These are phyloP conservation scores for Pichia manshurica DNA, from an alignment of 805 yeast genomes.

Conservation along the genomic window DNA sequence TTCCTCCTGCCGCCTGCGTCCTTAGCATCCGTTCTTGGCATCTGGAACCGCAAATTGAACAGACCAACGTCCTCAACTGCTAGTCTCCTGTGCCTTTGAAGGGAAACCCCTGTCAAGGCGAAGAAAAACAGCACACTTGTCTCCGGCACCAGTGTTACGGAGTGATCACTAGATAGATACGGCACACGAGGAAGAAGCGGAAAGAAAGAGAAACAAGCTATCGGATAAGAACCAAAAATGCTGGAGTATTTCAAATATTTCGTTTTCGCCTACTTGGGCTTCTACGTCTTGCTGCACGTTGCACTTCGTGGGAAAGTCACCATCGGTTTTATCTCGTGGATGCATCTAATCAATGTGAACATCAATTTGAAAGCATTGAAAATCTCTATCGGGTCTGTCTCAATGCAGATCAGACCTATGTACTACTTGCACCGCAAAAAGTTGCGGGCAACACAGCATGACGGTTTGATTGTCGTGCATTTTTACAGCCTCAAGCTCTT, in stretches of 20 bases:
- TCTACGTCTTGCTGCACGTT: conserved; percentile 12
- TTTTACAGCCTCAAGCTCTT: conserved; percentile 7
- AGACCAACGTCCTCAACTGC: no score
- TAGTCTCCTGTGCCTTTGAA: no score
- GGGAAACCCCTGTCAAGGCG: no score
- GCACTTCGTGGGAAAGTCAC: conserved; percentile 18
- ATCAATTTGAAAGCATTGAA: conserved; percentile 8
- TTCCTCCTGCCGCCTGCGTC: no score
- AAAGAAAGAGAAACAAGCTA: no score
- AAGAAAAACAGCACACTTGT: no score
- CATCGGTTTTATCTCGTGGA: conserved; percentile 24
- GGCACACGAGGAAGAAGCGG: no score
- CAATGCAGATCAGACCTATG: conserved; percentile 17
- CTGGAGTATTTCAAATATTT: conserved; percentile 3
- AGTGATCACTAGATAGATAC: no score
- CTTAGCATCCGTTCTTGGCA: no score
- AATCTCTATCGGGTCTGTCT: conserved; percentile 15
- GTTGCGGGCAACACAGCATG: conserved; percentile 15
- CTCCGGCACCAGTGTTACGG: no score
- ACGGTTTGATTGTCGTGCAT: conserved; percentile 16
- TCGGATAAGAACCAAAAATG: neutral
- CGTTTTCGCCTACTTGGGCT: conserved; percentile 1
- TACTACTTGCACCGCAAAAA: conserved; percentile 14
- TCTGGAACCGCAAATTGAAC: no score
- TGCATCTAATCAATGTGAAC: conserved; percentile 17